Base-by-base conservation (phyloP, 2,329 filamentous ascomycete species). In the Penicillium hordei region DNA sequence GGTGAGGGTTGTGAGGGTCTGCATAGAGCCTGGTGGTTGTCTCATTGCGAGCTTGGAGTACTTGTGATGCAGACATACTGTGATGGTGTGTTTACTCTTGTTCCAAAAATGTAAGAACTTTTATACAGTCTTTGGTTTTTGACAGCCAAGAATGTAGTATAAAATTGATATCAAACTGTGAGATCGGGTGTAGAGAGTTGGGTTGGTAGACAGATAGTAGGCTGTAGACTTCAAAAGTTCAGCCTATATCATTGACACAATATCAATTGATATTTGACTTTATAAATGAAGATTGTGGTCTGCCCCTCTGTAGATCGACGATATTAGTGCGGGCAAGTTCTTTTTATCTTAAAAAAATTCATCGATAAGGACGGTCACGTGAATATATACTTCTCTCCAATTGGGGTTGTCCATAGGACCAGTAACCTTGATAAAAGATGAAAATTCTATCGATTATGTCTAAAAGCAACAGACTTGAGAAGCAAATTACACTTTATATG, bases 11-110 rank as follows among this genome's bases (percentile, higher is more conserved):
- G 64, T 79, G 76, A 2, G 76, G 74, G 46, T 75, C 72, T 31
- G 68, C 57, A 52, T 73, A 72, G 17, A 79, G 71, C 25, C 65
- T 59, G 33, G 67, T 75, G 0, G 87, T 90, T 59, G 87, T 75
- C 60, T 80, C 75, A 44, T 82, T 76, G 51, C 87, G 86, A 55
- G 80, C 79, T 39, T 67, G 58, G 10, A 73, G 60, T 31, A 65
- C 7, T 42, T 63, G 42, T 9, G 58, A 48, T 15, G 58, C 23
- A 10, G 64, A 49, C 66, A 70, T 72, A 5, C 8, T 44, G 39
- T 19, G 17, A 21, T 19, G 12, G 21, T 51, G 8, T 44, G 23
- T 44, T 40, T 29, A 5, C 8, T 25, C 19, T n/a, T 36, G 17
- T 45, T 29, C 5, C 23, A 17, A 25, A 46, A 9, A 34, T 23